Base-by-base conservation (phyloP, 257 asterid genomes). In the Echium plantagineum region DNA sequence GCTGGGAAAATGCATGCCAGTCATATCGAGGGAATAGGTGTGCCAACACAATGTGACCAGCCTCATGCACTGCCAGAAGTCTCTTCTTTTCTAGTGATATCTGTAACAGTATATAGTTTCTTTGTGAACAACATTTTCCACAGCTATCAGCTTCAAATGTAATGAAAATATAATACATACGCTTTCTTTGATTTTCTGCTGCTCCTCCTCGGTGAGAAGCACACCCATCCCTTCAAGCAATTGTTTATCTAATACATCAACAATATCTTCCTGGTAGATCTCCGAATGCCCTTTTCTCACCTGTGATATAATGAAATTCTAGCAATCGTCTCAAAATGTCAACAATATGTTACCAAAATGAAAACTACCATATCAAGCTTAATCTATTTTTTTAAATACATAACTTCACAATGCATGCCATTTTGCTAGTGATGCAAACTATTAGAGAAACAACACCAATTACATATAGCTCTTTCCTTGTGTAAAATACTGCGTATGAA, bases 1-100 rank as follows among this genome's bases (percentile, higher is more conserved):
- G 89, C 95, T 91, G 98, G 69, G 98, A 88, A 77, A 91, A 91
- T 58, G 98, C 98, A 78, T 91, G 98, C 98, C 95, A 86, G 75
- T 91, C 98, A 75, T 84, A 91, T 65, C 77, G 80, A 61, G 97
- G 97, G 76, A 91, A 91, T 73, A 91, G 77, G 75, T 91, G 98
- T 57, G 98, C 95, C 85, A 91, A 78, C 69, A 91, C 82, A 68
- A 91, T 77, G 79, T 91, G 98, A 60, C 98, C 97, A 64, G 98
- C 98, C 85, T 91, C 98, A 52, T 91, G 98, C 74, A 91, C 97
- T 7, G 98, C 98, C 73, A 91, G 76, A 51, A 91, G 75, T 71
- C 80, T 79, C 65, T 74, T 91, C 82, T 81, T 91, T 72, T 86
- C 98, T 18, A 67, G 64, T 55, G 98, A 78, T 72, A 88, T 85